Percentiles rank a stretch among this genome's conserved stretches.
Evolutionary conservation across 2,329 filamentous ascomycete species (phyloP).

Genomic region (Penicillium brevicompactum): DNA sequence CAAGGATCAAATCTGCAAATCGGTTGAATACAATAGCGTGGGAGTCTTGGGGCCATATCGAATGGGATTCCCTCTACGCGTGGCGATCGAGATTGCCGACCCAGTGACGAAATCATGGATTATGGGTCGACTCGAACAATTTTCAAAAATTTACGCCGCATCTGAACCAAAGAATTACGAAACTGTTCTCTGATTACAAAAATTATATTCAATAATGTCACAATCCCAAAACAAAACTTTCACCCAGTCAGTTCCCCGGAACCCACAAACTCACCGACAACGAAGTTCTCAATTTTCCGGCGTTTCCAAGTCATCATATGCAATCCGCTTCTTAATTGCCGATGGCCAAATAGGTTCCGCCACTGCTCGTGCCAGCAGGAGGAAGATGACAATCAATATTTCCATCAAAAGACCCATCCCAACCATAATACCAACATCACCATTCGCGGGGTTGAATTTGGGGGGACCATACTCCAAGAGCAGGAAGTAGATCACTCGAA

Average conservation of each 20-base stretch:
- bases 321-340: neutral
- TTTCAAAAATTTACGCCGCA: constrained; percentile 29
- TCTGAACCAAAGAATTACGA: constrained; percentile 23
- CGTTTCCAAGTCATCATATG: constrained; percentile 5
- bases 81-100: constrained; percentile 30
- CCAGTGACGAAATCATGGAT: constrained; percentile 28
- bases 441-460: constrained; percentile 18
- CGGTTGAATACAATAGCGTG: constrained; percentile 28
- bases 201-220: neutral
- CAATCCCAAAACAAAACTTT: no score
- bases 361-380: constrained; percentile 23
- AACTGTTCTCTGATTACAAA: constrained; percentile 4
- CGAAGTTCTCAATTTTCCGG: constrained; percentile 1
- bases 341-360: constrained; percentile 22
- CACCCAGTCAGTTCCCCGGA: no score
- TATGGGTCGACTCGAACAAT: constrained; percentile 18
- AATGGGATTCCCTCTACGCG: constrained; percentile 29
- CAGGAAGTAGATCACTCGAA: constrained; percentile 27
- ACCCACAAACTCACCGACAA: neutral
- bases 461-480: constrained; percentile 21
- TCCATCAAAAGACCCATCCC: constrained; percentile 32
- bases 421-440: constrained; percentile 18
- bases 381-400: constrained; percentile 19
- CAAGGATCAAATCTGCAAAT: constrained; percentile 34
- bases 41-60: constrained; percentile 30